Base-by-base conservation (phyloP, 2,329 filamentous ascomycete species). In the Aspergillus ruber region DNA sequence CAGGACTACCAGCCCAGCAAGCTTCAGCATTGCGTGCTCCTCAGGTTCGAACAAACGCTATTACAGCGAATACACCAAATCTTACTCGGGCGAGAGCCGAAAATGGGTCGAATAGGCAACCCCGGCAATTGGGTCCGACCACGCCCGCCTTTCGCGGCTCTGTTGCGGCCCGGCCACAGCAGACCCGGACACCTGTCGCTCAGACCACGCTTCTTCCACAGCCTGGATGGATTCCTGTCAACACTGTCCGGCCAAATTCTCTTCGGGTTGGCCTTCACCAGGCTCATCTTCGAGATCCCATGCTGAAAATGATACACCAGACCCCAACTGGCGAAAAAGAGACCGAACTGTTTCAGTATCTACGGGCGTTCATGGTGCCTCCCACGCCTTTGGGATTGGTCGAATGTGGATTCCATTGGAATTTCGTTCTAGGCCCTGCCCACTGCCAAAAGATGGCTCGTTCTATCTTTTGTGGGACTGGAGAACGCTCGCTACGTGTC, bases 251-350 rank as follows among this genome's bases (percentile, higher is more conserved):
- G 20, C 71, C 76, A 3, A 67, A 75, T 48, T 74, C 78, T 17
- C 61, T 65, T 20, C 59, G 69, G 6, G 71, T 70, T 23, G 75
- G 73, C n/a, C 66, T 84, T 6, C 82, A 85, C 56, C 79, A 83
- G 62, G 74, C 76, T 40, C 71, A 80, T 57, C 66, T 83, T 23
- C 74, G 74, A 20, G 81, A 76, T 53, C 80, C 81, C 3, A 53
- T 69, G 1, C 68, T 79, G 23, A 59, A 59, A 33, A 56, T 69
- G 9, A 23, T 63, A 15, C 48, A 58, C 27, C 47, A 52, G 4
- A 54, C 54, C 6, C 25, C 58, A 15, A 39, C 46, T 9, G 56
- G 52, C 4, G 44, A 52, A 42, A 40, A 55, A 20, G 58, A 64
- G 48, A 53, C 61, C 44, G 58, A 59, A 15, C 51, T 69, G 25